phyloP scores from a whole-genome alignment of 768 basidiomycete genomes.

The Phaeotremella skinneri region DNA sequence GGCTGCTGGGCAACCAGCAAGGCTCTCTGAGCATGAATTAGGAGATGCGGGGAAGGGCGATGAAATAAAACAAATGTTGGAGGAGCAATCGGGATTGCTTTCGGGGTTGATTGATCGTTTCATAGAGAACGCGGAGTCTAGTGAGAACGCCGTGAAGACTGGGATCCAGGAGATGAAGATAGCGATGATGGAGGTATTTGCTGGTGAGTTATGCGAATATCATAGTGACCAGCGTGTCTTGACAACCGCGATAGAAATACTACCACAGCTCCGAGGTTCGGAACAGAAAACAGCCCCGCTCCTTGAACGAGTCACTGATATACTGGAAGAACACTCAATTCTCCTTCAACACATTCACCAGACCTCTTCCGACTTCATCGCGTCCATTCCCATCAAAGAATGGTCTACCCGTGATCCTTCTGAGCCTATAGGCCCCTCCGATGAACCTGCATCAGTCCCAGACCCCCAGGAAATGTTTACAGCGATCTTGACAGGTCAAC shows the following conservation, averaged over 20 bases:
- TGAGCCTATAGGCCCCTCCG: not conserved
- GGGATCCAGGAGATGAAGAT: too few relatives aligned
- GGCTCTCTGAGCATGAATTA: too few relatives aligned
- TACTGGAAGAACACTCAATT: constrained; percentile 12
- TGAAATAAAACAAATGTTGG: not conserved
- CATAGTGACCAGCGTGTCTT: not conserved
- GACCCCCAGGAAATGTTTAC: constrained; percentile 14
- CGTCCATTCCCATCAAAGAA: too few relatives aligned
- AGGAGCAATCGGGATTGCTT: too few relatives aligned
- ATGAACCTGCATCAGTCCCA: not conserved
- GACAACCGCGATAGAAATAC: too few relatives aligned
- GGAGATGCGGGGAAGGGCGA: not conserved
- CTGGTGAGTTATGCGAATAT: too few relatives aligned
- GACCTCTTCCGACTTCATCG: too few relatives aligned
- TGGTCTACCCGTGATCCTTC: not conserved
- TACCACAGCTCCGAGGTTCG: too few relatives aligned
- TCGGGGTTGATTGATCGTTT: too few relatives aligned
- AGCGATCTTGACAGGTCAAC: constrained; percentile 18
- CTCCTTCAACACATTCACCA: constrained; percentile 5
- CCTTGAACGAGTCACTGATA: not conserved
- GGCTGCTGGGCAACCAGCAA: not conserved
- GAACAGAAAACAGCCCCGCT: not conserved
- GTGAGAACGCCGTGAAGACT: too few relatives aligned
- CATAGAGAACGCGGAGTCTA: too few relatives aligned
- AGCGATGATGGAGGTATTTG: too few relatives aligned